Percentiles rank a stretch among this genome's conserved stretches.
Conservation (phyloP, 805 yeast genomes). For the Ogataea populi-albae region DNA sequence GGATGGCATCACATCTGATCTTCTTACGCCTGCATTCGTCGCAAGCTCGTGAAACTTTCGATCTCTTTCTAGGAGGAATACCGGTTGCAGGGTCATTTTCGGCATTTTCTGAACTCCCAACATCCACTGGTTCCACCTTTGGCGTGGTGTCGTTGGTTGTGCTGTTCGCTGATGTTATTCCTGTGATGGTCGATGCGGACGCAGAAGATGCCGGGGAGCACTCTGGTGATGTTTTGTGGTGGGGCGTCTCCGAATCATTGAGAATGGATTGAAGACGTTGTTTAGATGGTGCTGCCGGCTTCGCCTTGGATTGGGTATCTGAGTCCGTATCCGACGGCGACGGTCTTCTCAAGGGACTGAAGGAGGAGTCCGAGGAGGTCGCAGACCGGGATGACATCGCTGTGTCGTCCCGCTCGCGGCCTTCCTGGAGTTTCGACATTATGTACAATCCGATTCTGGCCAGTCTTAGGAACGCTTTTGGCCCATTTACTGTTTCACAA, state of each 20-base stretch:
- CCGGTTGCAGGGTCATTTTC: conserved; percentile 4
- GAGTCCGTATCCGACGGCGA: background rate
- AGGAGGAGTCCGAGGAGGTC: too few relatives aligned
- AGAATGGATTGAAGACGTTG: conserved; percentile 1
- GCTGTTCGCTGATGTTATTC: background rate
- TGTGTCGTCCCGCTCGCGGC: too few relatives aligned
- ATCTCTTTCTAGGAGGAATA: conserved; percentile 48
- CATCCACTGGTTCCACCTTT: conserved; percentile 1
- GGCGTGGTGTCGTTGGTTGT: background rate
- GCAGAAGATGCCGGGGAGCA: conserved; percentile 9
- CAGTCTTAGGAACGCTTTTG: too few relatives aligned
- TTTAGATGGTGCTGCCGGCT: background rate
- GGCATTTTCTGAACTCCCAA: too few relatives aligned
- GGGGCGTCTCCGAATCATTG: background rate
- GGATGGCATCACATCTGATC: conserved; percentile 65
- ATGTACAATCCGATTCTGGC: too few relatives aligned
- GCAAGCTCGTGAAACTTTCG: conserved; percentile 78
- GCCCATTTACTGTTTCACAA: too few relatives aligned
- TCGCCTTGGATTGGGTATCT: background rate
- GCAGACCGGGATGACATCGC: too few relatives aligned
- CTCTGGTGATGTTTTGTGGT: background rate
- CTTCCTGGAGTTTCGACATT: too few relatives aligned
- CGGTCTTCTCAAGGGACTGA: too few relatives aligned
- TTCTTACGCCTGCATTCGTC: conserved; percentile 77
- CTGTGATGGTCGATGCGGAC: conserved; percentile 3